These are phyloP conservation scores for Mercurialis annua DNA, from an alignment of 345 rosid genomes.

Conservation along the genomic window DNA sequence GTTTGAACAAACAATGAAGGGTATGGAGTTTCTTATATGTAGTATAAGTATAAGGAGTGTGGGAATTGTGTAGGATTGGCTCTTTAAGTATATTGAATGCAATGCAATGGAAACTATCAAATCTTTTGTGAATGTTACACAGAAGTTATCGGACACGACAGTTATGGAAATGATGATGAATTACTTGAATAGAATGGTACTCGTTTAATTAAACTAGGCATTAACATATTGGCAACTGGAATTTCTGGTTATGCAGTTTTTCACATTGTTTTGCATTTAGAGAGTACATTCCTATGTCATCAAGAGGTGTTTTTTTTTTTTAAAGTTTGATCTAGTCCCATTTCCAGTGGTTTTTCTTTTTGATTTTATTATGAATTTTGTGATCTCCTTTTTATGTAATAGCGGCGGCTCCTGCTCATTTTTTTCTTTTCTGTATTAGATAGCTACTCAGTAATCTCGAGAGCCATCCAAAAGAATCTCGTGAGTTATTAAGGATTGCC, in stretches of 20 bases:
- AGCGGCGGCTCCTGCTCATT: not conserved
- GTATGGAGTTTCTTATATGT: not conserved
- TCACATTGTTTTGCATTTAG: not conserved
- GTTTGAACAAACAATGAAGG: not conserved
- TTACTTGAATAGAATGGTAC: not conserved
- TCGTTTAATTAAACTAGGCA: not conserved
- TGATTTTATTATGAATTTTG: not conserved
- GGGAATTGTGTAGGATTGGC: not conserved
- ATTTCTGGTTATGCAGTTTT: not conserved
- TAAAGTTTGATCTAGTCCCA: not conserved
- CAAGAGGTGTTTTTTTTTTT: not conserved
- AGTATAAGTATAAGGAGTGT: not conserved
- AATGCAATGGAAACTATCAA: not conserved
- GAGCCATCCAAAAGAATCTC: slow-evolving; percentile 17
- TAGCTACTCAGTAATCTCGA: slow-evolving; percentile 20
- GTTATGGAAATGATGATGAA: not conserved
- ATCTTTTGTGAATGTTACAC: not conserved
- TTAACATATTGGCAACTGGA: not conserved
- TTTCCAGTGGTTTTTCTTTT: not conserved
- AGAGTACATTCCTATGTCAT: not conserved
- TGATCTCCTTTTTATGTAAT: not conserved
- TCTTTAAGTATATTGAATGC: not conserved
- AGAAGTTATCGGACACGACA: not conserved
- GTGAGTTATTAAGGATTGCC: slow-evolving; percentile 6
- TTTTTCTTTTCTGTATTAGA: slow-evolving; percentile 13